These are phyloP conservation scores for Oemleria cerasiformis DNA, from an alignment of 306 rosid genomes.

Conservation along the genomic window DNA sequence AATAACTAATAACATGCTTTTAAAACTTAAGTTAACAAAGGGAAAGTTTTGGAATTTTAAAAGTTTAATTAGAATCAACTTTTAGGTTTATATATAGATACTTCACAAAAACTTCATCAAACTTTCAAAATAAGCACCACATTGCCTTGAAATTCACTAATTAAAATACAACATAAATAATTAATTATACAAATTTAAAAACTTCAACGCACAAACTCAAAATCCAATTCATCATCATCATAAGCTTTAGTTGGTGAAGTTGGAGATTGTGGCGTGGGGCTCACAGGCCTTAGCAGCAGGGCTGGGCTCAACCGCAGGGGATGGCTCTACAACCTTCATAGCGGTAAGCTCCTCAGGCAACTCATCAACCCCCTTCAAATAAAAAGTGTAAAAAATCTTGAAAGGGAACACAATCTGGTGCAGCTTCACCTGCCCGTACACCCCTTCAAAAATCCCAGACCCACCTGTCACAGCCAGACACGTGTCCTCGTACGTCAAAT, in stretches of 20 bases:
- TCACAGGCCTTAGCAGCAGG: conserved; percentile 26
- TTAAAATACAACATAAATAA: no score
- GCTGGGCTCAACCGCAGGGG: neutral
- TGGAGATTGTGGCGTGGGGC: conserved; percentile 21
- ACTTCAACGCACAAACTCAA: neutral
- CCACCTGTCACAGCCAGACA: conserved; percentile 62
- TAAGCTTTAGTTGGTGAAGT: conserved; percentile 36
- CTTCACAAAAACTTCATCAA: no score
- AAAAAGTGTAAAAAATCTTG: conserved; percentile 24
- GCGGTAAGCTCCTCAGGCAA: conserved; percentile 24
- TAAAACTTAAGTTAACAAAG: no score
- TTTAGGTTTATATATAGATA: no score
- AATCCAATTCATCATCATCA: neutral
- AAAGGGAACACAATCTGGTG: conserved; percentile 63
- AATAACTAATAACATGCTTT: no score
- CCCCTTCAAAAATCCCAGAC: conserved; percentile 72
- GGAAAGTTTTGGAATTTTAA: no score
- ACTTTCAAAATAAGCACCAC: no score
- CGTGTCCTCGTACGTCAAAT: conserved; percentile 64
- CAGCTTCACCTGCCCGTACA: conserved; percentile 58
- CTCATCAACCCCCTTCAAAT: conserved; percentile 22
- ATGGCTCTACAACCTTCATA: conserved; percentile 15
- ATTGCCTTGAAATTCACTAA: no score
- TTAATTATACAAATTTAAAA: no score
- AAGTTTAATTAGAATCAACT: no score